Percentiles rank a stretch among this genome's conserved stretches.
Conservation (phyloP, 257 asterid species). For the Gentiana macrophylla region DNA sequence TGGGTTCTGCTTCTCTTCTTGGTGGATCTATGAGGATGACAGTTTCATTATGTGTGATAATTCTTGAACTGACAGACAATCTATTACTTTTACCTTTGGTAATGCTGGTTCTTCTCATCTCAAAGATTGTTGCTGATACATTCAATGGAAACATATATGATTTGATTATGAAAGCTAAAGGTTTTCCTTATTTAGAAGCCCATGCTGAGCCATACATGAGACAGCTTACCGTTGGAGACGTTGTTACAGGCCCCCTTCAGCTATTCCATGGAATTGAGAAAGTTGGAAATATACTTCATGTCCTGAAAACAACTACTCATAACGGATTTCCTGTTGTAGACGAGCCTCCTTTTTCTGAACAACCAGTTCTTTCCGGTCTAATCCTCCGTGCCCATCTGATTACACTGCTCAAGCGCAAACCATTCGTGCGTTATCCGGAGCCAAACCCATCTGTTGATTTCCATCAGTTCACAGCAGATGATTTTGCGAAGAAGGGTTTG, state of each 20-base stretch:
- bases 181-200: conserved; percentile 69
- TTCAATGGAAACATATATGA: conserved; percentile 73
- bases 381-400: conserved; percentile 71
- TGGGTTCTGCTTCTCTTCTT: conserved; percentile 89
- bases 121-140: conserved; percentile 78
- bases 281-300: conserved; percentile 64
- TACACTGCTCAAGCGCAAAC: conserved; percentile 55
- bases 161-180: conserved; percentile 61
- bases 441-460: conserved; percentile 18
- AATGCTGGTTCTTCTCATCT: conserved; percentile 86
- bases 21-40: conserved; percentile 96
- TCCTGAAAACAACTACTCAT: conserved; percentile 57
- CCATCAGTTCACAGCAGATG: conserved; percentile 40
- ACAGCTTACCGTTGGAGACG: conserved; percentile 71
- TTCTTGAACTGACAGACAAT: conserved; percentile 74
- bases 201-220: conserved; percentile 88
- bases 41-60: conserved; percentile 83
- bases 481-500: conserved; percentile 69
- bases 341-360: conserved; percentile 40
- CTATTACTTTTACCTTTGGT: conserved; percentile 62
- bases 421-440: conserved; percentile 32
- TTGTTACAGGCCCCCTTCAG: conserved; percentile 74
- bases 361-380: conserved; percentile 65
- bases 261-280: conserved; percentile 67
- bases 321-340: conserved; percentile 90